These are phyloP conservation scores for Cystobasidium pallidum DNA, from an alignment of 1,284 basidiomycete genomes.

Conservation along the genomic window DNA sequence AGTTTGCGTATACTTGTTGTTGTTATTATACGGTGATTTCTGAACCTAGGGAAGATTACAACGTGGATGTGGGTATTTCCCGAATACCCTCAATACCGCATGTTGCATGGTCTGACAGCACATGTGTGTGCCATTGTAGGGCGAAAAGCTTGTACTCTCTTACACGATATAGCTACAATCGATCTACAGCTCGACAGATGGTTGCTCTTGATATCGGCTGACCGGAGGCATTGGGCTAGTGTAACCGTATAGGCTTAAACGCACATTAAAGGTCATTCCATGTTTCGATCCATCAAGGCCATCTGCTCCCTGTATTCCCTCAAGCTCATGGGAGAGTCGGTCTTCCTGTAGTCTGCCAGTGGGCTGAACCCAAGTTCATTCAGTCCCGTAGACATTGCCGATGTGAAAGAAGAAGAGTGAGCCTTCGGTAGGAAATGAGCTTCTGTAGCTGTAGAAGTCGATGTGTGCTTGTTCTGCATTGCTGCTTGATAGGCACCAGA, in stretches of 20 bases:
- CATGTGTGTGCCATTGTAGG: too few relatives aligned
- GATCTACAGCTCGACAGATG: too few relatives aligned
- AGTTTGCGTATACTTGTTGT: not conserved
- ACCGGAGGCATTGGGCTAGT: not conserved
- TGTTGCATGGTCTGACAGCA: too few relatives aligned
- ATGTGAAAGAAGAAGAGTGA: not conserved
- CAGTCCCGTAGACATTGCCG: not conserved
- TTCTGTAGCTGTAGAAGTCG: constrained; percentile 1
- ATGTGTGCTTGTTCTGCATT: not conserved
- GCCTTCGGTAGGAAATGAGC: not conserved
- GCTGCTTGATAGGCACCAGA: constrained; percentile 23
- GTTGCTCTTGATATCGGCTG: too few relatives aligned
- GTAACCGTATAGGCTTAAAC: not conserved
- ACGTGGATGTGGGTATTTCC: too few relatives aligned
- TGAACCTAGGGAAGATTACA: too few relatives aligned
- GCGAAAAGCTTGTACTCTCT: too few relatives aligned
- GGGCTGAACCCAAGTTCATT: not conserved
- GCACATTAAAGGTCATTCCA: constrained; percentile 3
- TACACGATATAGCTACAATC: too few relatives aligned
- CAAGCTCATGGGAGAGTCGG: constrained; percentile 8
- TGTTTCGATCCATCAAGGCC: constrained; percentile 10
- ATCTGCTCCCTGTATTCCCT: constrained; percentile 25
- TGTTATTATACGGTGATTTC: too few relatives aligned
- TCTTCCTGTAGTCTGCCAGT: constrained; percentile 17
- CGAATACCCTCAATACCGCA: too few relatives aligned